Evolutionary conservation across 306 rosid genomes (phyloP), one percentile per base, ranked within the genome.

Genomic region (Parietaria judaica): DNA sequence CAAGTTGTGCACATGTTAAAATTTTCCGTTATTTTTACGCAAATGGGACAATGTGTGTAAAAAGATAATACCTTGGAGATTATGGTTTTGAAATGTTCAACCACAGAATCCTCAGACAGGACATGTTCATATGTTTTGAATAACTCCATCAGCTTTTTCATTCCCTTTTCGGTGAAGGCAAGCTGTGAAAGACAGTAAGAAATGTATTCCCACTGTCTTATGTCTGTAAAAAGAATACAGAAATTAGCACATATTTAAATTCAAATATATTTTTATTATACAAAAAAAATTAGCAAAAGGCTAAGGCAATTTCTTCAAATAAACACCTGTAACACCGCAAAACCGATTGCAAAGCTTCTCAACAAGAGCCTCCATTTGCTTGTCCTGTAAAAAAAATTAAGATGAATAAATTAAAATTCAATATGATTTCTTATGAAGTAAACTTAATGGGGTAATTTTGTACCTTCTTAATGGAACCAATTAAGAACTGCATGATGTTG

Each of bases 131-230:
- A 92, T 54, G 82, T 78, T 84, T 85, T 92, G 74, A 92, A 92
- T 66, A 83, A 74, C 23, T 92, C 98, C 49, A 84, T 82, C 53
- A 92, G 87, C 64, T 84, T 92, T 79, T 84, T 92, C 75, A 92
- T 75, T 75, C 98, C 98, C 67, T 82, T 92, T 68, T 92, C 98
- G 13, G 95, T 92, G 78, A 83, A 92, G 45, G 95, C 67, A 70
- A 92, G 83, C 90, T 88, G 96, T 70, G 98, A 88, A 36, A 92
- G 96, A 77, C 98, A 92, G 70, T 88, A 92, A 66, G 98, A 83
- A 65, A 92, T 86, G 59, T 80, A 70, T 59, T 88, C 86, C 90
- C 90, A 92, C 73, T 88, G 98, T 74, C 71, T 77, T 58, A 76
- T 61, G 66, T 85, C 98, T 92, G 89, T 79, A 79, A 23, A 56